phyloP scores from a whole-genome alignment of 495 filamentous ascomycete genomes.

The Melanomma pulvis-pyrius region DNA sequence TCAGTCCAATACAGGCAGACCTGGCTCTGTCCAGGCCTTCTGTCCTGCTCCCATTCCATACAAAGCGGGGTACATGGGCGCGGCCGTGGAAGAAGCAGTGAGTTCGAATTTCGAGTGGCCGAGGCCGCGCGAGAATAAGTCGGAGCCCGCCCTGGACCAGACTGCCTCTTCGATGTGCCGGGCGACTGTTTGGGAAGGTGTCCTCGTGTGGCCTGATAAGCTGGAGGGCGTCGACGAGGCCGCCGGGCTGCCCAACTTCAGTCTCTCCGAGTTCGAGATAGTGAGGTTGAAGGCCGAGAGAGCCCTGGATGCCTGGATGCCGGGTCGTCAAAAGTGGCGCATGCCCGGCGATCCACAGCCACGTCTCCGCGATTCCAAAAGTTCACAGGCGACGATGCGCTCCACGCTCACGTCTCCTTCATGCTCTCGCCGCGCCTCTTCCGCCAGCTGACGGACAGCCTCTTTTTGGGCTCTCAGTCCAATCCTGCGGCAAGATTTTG shows the following conservation, averaged over 20 bases:
- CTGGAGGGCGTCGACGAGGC: background rate
- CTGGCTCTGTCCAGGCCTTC: background rate
- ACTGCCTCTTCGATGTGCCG: background rate
- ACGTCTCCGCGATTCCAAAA: slow-evolving; percentile 14
- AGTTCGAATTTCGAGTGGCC: slow-evolving; percentile 12
- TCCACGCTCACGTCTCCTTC: background rate
- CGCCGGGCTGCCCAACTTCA: background rate
- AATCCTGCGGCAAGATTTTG: background rate
- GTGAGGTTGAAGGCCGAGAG: background rate
- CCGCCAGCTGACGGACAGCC: slow-evolving; percentile 35
- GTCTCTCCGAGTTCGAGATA: background rate
- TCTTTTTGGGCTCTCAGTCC: slow-evolving; percentile 21
- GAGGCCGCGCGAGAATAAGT: slow-evolving; percentile 32
- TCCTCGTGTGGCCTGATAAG: background rate
- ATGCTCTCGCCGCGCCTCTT: slow-evolving; percentile 43
- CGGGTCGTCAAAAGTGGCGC: slow-evolving; percentile 1
- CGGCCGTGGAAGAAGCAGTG: slow-evolving; percentile 19
- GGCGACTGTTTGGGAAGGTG: background rate
- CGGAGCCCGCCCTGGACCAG: slow-evolving; percentile 16
- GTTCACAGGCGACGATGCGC: slow-evolving; percentile 18
- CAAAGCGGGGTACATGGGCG: slow-evolving; percentile 13
- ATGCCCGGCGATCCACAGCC: slow-evolving; percentile 18
- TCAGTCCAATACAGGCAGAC: background rate
- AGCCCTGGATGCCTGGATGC: background rate
- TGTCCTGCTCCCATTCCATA: background rate